Conservation (phyloP, 805 yeast species). For the Lipomyces kockii region DNA sequence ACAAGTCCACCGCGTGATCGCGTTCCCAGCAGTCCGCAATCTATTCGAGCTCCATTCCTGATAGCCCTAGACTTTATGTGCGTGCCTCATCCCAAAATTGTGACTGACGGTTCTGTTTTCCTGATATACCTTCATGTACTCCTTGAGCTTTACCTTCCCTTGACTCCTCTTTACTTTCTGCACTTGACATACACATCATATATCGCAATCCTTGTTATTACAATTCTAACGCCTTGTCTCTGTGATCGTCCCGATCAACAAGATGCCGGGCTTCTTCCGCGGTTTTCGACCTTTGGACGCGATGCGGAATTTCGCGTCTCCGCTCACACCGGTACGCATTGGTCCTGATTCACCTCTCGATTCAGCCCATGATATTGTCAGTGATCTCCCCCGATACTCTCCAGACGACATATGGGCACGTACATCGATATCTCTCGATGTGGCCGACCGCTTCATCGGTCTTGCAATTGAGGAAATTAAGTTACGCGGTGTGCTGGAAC, state of each 20-base stretch:
- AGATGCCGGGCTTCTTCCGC: not conserved
- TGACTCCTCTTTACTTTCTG: too few species aligned
- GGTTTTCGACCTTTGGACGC: not conserved
- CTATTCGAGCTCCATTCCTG: too few species aligned
- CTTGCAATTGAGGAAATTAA: conserved; percentile 74
- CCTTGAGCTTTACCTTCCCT: too few species aligned
- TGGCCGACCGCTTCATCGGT: conserved; percentile 69
- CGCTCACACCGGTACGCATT: not conserved
- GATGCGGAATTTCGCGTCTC: not conserved
- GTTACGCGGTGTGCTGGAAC: conserved; percentile 68
- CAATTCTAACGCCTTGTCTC: not conserved
- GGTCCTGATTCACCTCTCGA: not conserved
- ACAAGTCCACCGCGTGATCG: too few species aligned
- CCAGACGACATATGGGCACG: conserved; percentile 20
- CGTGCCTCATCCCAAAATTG: too few species aligned
- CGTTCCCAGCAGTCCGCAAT: too few species aligned
- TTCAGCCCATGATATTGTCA: not conserved
- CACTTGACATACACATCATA: too few species aligned
- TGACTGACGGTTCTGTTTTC: too few species aligned
- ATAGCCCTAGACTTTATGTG: too few species aligned
- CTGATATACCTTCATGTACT: too few species aligned
- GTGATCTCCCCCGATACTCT: not conserved
- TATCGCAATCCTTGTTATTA: too few species aligned
- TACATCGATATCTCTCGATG: conserved; percentile 11
- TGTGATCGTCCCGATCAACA: not conserved